Evolutionary conservation across 495 filamentous ascomycete genomes (phyloP), one percentile per base, ranked within the genome.

Genomic region (Glutinoglossum americanum): DNA sequence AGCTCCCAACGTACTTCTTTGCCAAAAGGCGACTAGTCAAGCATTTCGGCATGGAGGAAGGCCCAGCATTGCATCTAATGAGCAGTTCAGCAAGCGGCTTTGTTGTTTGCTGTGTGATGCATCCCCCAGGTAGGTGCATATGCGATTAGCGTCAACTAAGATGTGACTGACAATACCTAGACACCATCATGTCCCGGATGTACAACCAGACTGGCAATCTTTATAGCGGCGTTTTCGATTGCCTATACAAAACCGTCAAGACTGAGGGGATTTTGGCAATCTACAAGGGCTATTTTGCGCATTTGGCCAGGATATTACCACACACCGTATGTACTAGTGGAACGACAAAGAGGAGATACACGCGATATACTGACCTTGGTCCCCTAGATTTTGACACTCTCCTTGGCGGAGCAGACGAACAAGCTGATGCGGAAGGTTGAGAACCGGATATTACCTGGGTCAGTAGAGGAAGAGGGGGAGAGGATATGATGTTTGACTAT

Each of bases 201-300:
- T 99, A 99, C 72, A 99, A 99, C 73, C 92, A 99, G 70, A 90
- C 89, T 56, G 92, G 92, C 30, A 94, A 96, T 66, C 79, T 97
- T 4, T 99, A 99, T 72, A 81, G 76, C 61, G 83, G 88, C 57
- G 86, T 89, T 0, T 87, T 92, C 59, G 92, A 99, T 70, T 99
- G 92, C 68, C 68, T 96, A 47, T 79, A 74, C 64, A 88, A 94
- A 72, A 99, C 92, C 0, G 75, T 99, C 62, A 79, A 79, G 65
- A 94, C 87, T 0, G 92, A 99, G 67, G 92, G 92, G 25, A 62
- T 94, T 27, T 67, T 97, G 30, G 92, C 92, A 58, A 90, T 99
- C 53, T 99, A 99, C 72, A 99, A 99, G 73, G 92, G 92, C 59
- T 95, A 87, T 73, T 82, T 95, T 62, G 93, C 92, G 21, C 92